These are phyloP conservation scores for Flammula alnicola DNA, from an alignment of 1,284 basidiomycete species.

Conservation along the genomic window DNA sequence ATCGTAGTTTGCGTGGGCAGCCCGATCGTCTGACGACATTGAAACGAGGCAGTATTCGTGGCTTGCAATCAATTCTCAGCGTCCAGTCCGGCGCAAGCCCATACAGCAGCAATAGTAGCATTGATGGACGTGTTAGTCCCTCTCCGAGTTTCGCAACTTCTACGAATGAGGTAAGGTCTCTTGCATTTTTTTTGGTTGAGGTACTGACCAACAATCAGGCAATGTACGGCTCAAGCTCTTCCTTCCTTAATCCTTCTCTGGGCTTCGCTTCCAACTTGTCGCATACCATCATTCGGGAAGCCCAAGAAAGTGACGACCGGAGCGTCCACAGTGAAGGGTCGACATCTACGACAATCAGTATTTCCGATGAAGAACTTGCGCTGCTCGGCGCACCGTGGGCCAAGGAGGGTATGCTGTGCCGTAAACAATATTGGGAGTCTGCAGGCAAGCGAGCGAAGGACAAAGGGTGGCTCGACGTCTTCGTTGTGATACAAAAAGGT, in stretches of 20 bases:
- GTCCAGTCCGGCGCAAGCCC: constrained; percentile 64
- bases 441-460: constrained; percentile 82
- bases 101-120: constrained; percentile 79
- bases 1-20: constrained; percentile 69
- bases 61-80: constrained; percentile 78
- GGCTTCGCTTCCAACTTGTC: constrained; percentile 97
- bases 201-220: constrained; percentile 32
- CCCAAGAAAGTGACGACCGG: constrained; percentile 88
- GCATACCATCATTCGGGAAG: constrained; percentile 94
- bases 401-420: constrained; percentile 93
- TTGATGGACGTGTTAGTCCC: constrained; percentile 87
- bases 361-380: constrained; percentile 93
- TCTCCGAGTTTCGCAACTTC: constrained; percentile 89
- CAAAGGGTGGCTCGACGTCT: constrained; percentile 91
- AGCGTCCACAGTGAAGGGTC: constrained; percentile 70
- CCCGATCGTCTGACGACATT: constrained; percentile 77
- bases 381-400: constrained; percentile 97
- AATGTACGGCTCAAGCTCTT: constrained; percentile 53
- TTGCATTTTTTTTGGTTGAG: constrained; percentile 11
- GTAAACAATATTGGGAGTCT: constrained; percentile 94
- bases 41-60: constrained; percentile 89
- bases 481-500: constrained; percentile 94
- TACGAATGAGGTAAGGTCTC: constrained; percentile 67
- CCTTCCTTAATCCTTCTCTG: constrained; percentile 79
- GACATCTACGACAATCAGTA: constrained; percentile 72